These are phyloP conservation scores for Boletus tomentosulus DNA, from an alignment of 768 basidiomycete genomes.

Conservation along the genomic window DNA sequence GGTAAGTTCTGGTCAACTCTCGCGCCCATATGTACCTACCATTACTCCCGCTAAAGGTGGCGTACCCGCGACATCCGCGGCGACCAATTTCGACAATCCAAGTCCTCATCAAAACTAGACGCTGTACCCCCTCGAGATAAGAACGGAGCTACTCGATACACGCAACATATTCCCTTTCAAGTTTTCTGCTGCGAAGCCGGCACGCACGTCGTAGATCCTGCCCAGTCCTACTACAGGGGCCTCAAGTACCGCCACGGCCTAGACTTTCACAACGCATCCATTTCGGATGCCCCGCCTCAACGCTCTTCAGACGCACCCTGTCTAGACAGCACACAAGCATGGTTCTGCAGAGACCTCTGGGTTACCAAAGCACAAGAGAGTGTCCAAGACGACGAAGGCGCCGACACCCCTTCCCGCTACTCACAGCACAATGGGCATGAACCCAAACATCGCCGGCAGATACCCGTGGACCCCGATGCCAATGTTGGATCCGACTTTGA, in stretches of 20 bases:
- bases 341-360: conserved; percentile 99
- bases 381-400: conserved; percentile 49
- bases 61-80: conserved; percentile 96
- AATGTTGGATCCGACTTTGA: conserved; percentile 88
- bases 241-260: conserved; percentile 79
- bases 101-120: conserved; percentile 86
- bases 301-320: conserved; percentile 82
- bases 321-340: conserved; percentile 94
- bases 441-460: conserved; percentile 31
- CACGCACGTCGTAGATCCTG: conserved; percentile 94
- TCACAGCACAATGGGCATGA: conserved; percentile 14
- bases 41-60: conserved; percentile 55
- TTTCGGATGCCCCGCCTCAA: conserved; percentile 46
- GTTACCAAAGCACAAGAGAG: conserved; percentile 79
- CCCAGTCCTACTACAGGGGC: conserved; percentile 92
- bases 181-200: conserved; percentile 99
- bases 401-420: conserved; percentile 13
- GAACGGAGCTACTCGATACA: conserved; percentile 76
- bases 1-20: conserved; percentile 44
- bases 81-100: conserved; percentile 96
- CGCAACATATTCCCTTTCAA: conserved; percentile 93
- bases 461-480: conserved; percentile 56
- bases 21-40: not conserved
- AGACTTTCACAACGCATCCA: conserved; percentile 77
- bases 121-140: conserved; percentile 90